These are phyloP conservation scores for Ophiostoma populinum DNA, from an alignment of 2,329 filamentous ascomycete species.

Conservation along the genomic window DNA sequence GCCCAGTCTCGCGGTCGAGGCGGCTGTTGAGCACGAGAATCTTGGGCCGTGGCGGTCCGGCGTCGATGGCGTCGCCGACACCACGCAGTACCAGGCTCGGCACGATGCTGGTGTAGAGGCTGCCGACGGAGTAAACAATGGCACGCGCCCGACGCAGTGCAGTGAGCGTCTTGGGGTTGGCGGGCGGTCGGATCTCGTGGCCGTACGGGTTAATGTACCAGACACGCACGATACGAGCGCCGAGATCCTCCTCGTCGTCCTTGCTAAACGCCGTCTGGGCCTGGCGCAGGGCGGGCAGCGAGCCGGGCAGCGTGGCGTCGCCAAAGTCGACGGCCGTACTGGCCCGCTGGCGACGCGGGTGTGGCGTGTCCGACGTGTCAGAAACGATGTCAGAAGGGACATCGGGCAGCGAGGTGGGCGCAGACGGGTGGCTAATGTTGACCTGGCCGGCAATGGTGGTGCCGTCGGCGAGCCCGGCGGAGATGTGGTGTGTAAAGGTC, in stretches of 20 bases:
- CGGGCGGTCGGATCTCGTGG: constrained; percentile 76
- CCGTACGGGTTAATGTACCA: constrained; percentile 99
- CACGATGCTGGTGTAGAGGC: constrained; percentile 75
- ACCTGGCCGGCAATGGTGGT: constrained; percentile 79
- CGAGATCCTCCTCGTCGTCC: constrained; percentile 53
- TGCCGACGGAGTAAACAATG: constrained; percentile 86
- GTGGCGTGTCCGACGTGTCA: no score
- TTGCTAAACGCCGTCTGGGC: constrained; percentile 77
- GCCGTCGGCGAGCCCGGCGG: constrained; percentile 61
- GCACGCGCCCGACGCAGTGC: constrained; percentile 47
- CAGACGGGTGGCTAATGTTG: constrained; percentile 71
- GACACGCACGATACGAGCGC: constrained; percentile 59
- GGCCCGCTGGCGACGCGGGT: constrained; percentile 15
- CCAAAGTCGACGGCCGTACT: constrained; percentile 50
- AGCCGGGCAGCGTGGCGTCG: constrained; percentile 68
- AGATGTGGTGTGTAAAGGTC: constrained; percentile 92
- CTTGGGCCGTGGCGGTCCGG: constrained; percentile 30
- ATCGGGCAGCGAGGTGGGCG: constrained; percentile 36
- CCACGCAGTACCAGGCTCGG: constrained; percentile 65
- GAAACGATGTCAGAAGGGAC: no score
- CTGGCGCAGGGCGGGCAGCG: constrained; percentile 59
- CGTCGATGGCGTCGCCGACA: constrained; percentile 46
- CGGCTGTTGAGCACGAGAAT: constrained; percentile 74
- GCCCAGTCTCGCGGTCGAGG: constrained; percentile 74
- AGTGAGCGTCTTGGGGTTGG: constrained; percentile 64